Conservation (phyloP, 2,329 filamentous ascomycete species). For the Aureobasidium sp. region DNA sequence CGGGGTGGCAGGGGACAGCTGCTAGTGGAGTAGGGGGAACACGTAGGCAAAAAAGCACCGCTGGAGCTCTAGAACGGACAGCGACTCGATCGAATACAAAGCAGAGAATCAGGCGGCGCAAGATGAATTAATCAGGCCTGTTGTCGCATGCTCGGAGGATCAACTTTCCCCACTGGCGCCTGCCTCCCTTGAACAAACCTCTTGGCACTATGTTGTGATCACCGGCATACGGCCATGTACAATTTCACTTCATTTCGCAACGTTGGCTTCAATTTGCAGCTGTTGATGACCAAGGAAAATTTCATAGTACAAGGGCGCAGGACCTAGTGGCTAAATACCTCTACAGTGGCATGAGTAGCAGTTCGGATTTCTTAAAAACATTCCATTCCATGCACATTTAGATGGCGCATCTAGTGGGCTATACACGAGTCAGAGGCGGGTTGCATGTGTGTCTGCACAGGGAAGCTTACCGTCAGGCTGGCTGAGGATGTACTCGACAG, state of each 20-base stretch:
- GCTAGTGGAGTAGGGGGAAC: neutral
- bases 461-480: conserved; percentile 76
- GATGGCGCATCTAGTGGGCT: conserved; percentile 26
- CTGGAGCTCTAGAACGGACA: neutral
- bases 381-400: conserved; percentile 5
- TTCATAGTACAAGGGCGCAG: conserved; percentile 15
- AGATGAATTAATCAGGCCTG: conserved; percentile 1
- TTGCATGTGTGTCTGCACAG: neutral
- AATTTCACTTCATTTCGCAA: conserved; percentile 2
- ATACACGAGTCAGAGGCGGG: conserved; percentile 19
- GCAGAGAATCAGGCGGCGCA: neutral
- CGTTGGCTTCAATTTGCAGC: neutral
- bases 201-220: neutral
- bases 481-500: conserved; percentile 85
- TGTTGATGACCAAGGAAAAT: conserved; percentile 7
- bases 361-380: conserved; percentile 1
- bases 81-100: neutral
- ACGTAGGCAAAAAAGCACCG: neutral
- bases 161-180: neutral
- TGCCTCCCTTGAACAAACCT: neutral
- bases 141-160: conserved; percentile 12
- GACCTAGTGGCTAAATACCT: conserved; percentile 13
- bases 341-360: conserved; percentile 9
- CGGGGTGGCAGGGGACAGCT: neutral
- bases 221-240: neutral